Conservation (phyloP, 2,329 filamentous ascomycete species). For the Diaporthe velutina region DNA sequence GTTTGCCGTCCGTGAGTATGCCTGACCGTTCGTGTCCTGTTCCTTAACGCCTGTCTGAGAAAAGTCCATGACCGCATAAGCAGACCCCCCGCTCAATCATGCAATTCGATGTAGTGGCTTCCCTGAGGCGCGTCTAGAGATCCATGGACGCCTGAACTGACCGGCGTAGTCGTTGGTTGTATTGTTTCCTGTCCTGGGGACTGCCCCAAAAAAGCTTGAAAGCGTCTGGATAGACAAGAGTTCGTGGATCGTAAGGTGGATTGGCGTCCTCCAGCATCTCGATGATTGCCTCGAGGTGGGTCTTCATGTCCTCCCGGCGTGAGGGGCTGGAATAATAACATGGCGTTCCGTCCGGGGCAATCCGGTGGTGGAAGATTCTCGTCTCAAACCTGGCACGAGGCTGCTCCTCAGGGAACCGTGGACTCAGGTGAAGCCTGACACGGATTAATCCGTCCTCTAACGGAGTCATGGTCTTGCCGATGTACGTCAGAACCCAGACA, state of each 20-base stretch:
- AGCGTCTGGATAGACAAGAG: constrained; percentile 87
- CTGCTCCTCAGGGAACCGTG: constrained; percentile 88
- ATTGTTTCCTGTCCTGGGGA: constrained; percentile 82
- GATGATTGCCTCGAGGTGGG: constrained; percentile 88
- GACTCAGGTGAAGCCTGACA: constrained; percentile 83
- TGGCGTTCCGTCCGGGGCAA: constrained; percentile 82
- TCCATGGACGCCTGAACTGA: constrained; percentile 78
- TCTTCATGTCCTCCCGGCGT: constrained; percentile 80
- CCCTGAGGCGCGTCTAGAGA: constrained; percentile 41
- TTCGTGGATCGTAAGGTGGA: constrained; percentile 90
- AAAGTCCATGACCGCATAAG: constrained; percentile 18
- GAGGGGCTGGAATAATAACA: constrained; percentile 79
- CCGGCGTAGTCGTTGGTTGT: constrained; percentile 84
- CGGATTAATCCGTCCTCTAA: constrained; percentile 92
- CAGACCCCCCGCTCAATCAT: constrained; percentile 14
- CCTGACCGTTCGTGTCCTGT: constrained; percentile 16
- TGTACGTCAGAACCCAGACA: constrained; percentile 89
- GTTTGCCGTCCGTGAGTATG: constrained; percentile 32
- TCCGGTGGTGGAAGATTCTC: constrained; percentile 87
- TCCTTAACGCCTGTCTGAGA: constrained; percentile 32
- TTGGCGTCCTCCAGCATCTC: constrained; percentile 87
- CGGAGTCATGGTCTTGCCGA: constrained; percentile 92
- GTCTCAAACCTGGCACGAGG: constrained; percentile 87
- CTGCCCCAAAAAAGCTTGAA: constrained; percentile 89
- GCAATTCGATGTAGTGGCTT: constrained; percentile 15